Percentiles rank a stretch among this genome's conserved stretches.
Conservation (phyloP, 2,329 filamentous ascomycete genomes). For the Cladosporium halotolerans region DNA sequence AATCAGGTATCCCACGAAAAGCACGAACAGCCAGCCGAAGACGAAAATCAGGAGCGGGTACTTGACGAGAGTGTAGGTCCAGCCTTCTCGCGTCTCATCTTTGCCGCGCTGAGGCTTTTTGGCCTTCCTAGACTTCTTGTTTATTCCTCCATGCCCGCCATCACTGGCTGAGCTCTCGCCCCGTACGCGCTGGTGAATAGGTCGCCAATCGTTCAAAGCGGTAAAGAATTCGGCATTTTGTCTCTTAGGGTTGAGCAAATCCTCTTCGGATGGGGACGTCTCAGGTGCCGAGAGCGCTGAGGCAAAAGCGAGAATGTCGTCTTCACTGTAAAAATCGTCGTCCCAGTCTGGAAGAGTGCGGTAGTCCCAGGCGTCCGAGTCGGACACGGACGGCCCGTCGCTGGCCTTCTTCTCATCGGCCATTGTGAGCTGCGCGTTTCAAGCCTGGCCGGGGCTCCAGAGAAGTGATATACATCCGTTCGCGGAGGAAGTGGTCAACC, state of each 20-base stretch:
- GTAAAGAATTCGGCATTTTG: constrained; percentile 59
- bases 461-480: constrained; percentile 1
- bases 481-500: too few species aligned
- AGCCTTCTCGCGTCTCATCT: constrained; percentile 92
- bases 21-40: constrained; percentile 68
- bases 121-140: constrained; percentile 33
- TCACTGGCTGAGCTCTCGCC: constrained; percentile 33
- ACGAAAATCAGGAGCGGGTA: constrained; percentile 84
- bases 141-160: constrained; percentile 17
- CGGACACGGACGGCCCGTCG: constrained; percentile 43
- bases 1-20: constrained; percentile 68
- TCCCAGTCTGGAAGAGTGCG: constrained; percentile 70
- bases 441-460: not conserved
- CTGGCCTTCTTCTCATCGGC: constrained; percentile 40
- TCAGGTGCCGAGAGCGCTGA: constrained; percentile 78
- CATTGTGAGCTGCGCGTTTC: constrained; percentile 26
- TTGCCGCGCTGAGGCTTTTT: constrained; percentile 47
- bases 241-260: constrained; percentile 42
- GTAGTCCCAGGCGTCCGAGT: constrained; percentile 55
- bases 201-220: constrained; percentile 93
- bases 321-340: constrained; percentile 66
- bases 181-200: constrained; percentile 66
- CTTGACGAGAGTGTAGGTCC: constrained; percentile 81
- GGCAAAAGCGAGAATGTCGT: constrained; percentile 72
- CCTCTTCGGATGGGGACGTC: constrained; percentile 55